Percentiles rank a stretch among this genome's conserved stretches.
These are phyloP conservation scores for Pseudopyricularia cyperi DNA, from an alignment of 2,329 filamentous ascomycete genomes.

Conservation along the genomic window DNA sequence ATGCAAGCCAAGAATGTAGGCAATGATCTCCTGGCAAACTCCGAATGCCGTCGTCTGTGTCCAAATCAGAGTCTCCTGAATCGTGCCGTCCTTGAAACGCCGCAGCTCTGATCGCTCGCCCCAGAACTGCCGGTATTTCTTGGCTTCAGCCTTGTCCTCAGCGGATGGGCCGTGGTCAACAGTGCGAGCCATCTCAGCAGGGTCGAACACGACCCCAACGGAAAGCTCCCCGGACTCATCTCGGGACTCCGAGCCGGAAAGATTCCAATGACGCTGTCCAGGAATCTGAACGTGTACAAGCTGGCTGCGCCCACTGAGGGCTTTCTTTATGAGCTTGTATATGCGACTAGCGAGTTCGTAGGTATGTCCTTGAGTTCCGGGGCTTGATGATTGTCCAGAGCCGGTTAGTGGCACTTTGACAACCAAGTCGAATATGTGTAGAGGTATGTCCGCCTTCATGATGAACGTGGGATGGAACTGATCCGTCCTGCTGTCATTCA, in stretches of 20 bases:
- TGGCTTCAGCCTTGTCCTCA: slow-evolving; percentile 73
- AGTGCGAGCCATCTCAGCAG: slow-evolving; percentile 56
- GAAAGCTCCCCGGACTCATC: slow-evolving; percentile 22
- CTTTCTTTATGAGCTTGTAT: slow-evolving; percentile 52
- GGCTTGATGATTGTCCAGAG: slow-evolving; percentile 2
- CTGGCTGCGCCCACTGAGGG: slow-evolving; percentile 61
- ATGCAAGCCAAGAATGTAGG: slow-evolving; percentile 53
- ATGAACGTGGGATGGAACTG: slow-evolving; percentile 84
- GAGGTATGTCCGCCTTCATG: slow-evolving; percentile 36
- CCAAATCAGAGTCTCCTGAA: slow-evolving; percentile 88
- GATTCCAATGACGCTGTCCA: slow-evolving; percentile 27
- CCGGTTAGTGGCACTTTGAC: slow-evolving; percentile 17
- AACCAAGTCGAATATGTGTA: slow-evolving; percentile 42
- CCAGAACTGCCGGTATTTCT: slow-evolving; percentile 83
- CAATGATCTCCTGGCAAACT: slow-evolving; percentile 67
- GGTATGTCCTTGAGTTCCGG: not conserved
- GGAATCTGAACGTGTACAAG: slow-evolving; percentile 47
- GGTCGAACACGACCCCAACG: slow-evolving; percentile 60
- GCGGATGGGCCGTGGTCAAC: slow-evolving; percentile 83
- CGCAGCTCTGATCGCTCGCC: slow-evolving; percentile 85
- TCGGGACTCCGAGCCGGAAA: slow-evolving; percentile 23
- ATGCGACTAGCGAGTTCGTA: slow-evolving; percentile 39
- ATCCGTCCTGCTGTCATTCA: slow-evolving; percentile 61
- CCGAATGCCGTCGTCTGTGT: slow-evolving; percentile 44
- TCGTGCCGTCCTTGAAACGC: slow-evolving; percentile 89